phyloP scores from a whole-genome alignment of 176 grass and related monocot species.

The Carex scoparia region DNA sequence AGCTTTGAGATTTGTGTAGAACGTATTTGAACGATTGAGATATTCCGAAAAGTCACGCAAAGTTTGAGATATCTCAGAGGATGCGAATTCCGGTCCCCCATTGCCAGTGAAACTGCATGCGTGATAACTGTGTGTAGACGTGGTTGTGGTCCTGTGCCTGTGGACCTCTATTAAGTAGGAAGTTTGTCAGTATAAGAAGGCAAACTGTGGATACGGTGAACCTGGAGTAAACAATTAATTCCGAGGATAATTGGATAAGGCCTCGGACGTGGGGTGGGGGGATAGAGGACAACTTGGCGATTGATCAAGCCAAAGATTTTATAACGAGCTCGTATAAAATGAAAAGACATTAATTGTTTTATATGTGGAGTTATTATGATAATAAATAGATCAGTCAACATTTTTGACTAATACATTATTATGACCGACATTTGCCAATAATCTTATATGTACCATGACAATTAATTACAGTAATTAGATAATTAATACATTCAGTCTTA shows the following conservation, averaged over 20 bases:
- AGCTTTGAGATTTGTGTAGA: too few relatives aligned
- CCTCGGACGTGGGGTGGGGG: neutral
- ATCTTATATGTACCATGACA: too few relatives aligned
- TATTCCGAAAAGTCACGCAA: too few relatives aligned
- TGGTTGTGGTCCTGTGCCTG: neutral
- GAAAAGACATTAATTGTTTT: neutral
- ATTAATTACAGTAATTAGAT: too few relatives aligned
- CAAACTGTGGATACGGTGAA: neutral
- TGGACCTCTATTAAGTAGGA: neutral
- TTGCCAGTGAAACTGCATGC: neutral
- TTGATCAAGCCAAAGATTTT: neutral
- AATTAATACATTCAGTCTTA: too few relatives aligned
- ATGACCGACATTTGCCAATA: too few relatives aligned
- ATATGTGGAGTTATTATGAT: neutral
- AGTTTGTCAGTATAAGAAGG: neutral
- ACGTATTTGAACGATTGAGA: too few relatives aligned
- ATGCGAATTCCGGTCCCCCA: neutral
- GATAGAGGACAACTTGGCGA: neutral
- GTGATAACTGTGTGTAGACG: neutral
- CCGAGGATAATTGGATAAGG: neutral
- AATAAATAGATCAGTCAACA: neutral
- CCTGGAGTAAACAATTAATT: neutral
- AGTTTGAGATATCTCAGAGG: too few relatives aligned
- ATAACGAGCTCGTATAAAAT: neutral
- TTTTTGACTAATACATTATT: too few relatives aligned